A percentile compares a stretch with the other conserved stretches of the same genome.
Conservation (phyloP, 495 filamentous ascomycete genomes). For the Entonaema liquescens region DNA sequence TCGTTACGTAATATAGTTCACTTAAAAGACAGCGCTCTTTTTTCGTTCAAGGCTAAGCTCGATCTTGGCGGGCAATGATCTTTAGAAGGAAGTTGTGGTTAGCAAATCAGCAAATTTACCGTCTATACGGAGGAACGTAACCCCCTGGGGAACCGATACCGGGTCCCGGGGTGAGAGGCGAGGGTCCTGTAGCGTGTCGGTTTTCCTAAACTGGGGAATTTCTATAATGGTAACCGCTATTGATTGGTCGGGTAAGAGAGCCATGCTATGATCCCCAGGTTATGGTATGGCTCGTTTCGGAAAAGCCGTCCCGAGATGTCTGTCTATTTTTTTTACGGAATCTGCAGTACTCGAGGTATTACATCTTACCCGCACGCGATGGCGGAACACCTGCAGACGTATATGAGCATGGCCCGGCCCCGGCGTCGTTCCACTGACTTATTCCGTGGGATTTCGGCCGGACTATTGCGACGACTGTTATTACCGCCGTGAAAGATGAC, state of each 20-base stretch:
- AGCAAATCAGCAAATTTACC: constrained; percentile 10
- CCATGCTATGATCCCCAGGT: neutral
- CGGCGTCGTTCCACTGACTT: neutral
- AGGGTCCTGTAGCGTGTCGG: constrained; percentile 1
- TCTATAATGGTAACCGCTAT: neutral
- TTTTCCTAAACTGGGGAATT: constrained; percentile 4
- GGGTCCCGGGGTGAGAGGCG: constrained; percentile 24
- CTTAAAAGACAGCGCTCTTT: neutral
- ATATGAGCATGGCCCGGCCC: constrained; percentile 19
- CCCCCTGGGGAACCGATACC: constrained; percentile 34
- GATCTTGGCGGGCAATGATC: constrained; percentile 18
- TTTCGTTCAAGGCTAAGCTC: neutral
- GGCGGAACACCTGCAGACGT: constrained; percentile 24
- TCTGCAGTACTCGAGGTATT: neutral
- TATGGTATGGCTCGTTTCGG: constrained; percentile 13
- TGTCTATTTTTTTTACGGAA: constrained; percentile 6
- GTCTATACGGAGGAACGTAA: constrained; percentile 22
- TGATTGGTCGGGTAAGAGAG: constrained; percentile 22
- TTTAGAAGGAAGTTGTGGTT: neutral
- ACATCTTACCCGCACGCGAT: constrained; percentile 26
- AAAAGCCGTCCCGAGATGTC: constrained; percentile 6
- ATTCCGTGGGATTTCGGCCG: neutral
- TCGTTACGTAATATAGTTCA: neutral
- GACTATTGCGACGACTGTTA: constrained; percentile 6
- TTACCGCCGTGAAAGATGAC: constrained; percentile 23